Evolutionary conservation across 2,329 filamentous ascomycete genomes (phyloP).

Genomic region (Cladophialophora bantiana): DNA sequence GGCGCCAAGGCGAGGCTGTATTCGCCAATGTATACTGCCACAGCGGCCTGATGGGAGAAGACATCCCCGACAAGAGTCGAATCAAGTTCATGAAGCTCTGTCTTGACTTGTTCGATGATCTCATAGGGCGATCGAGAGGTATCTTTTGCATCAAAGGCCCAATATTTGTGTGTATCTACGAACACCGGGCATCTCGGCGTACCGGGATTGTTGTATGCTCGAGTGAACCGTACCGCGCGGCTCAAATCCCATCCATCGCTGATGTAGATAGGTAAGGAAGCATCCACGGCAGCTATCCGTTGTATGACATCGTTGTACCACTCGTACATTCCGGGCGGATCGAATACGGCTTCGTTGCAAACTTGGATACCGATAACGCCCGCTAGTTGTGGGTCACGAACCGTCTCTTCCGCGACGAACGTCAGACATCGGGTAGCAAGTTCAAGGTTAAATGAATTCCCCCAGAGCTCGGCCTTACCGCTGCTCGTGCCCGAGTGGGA

Average conservation of each 20-base stretch:
- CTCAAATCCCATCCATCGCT: conserved; percentile 65
- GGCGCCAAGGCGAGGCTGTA: conserved; percentile 64
- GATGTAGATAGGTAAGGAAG: conserved; percentile 62
- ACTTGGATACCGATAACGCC: conserved; percentile 64
- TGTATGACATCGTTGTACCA: conserved; percentile 63
- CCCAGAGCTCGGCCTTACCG: conserved; percentile 61
- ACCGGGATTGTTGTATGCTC: conserved; percentile 49
- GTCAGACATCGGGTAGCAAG: conserved; percentile 57
- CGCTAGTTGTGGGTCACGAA: conserved; percentile 39
- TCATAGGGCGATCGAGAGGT: conserved; percentile 59
- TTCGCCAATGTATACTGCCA: conserved; percentile 63
- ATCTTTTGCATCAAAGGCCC: conserved; percentile 63
- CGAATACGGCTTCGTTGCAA: conserved; percentile 62
- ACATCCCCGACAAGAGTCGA: conserved; percentile 52
- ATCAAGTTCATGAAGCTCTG: conserved; percentile 55
- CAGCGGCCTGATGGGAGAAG: conserved; percentile 56
- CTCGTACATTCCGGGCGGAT: conserved; percentile 61
- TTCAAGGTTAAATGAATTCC: conserved; percentile 51
- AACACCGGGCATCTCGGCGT: conserved; percentile 57
- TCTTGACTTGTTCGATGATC: conserved; percentile 56
- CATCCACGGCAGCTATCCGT: conserved; percentile 57
- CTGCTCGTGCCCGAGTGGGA: conserved; percentile 64
- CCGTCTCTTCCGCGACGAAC: conserved; percentile 60
- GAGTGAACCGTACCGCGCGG: conserved; percentile 55
- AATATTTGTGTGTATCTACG: conserved; percentile 67